These are phyloP conservation scores for Trametes cubensis DNA, from an alignment of 768 basidiomycete species.

Conservation along the genomic window DNA sequence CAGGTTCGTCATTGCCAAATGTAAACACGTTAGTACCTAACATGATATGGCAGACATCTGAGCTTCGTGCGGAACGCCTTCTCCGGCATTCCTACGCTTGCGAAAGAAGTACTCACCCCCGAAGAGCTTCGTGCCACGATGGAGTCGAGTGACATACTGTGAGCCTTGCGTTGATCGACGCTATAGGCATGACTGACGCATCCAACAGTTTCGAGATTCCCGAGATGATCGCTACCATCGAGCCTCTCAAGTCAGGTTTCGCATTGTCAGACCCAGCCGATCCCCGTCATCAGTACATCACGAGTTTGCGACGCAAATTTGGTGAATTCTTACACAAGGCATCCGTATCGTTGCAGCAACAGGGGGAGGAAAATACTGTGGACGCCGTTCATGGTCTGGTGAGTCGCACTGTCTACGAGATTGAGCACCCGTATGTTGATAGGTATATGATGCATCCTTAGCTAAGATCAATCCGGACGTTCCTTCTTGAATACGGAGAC, in stretches of 20 bases:
- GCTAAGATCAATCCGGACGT: constrained; percentile 71
- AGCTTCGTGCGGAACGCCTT: constrained; percentile 77
- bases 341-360: constrained; percentile 64
- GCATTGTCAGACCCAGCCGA: constrained; percentile 67
- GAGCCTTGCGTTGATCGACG: constrained; percentile 26
- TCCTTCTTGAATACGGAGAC: constrained; percentile 76
- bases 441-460: constrained; percentile 28
- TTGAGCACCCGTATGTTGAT: neutral
- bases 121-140: constrained; percentile 49
- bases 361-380: constrained; percentile 80
- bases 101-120: constrained; percentile 53
- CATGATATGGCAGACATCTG: constrained; percentile 49
- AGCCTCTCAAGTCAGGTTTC: constrained; percentile 66
- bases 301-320: constrained; percentile 58
- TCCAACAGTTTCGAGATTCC: constrained; percentile 64
- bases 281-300: constrained; percentile 64
- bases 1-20: constrained; percentile 46
- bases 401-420: constrained; percentile 23
- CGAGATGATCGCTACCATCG: constrained; percentile 72
- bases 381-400: constrained; percentile 80
- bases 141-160: constrained; percentile 71
- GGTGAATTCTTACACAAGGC: constrained; percentile 73
- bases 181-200: neutral
- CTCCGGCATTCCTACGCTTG: constrained; percentile 69
- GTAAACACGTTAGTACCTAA: neutral